Evolutionary conservation across 441 rosid genomes (phyloP), one percentile per base, ranked within the genome.

Genomic region (Dalechampia spathulata): DNA sequence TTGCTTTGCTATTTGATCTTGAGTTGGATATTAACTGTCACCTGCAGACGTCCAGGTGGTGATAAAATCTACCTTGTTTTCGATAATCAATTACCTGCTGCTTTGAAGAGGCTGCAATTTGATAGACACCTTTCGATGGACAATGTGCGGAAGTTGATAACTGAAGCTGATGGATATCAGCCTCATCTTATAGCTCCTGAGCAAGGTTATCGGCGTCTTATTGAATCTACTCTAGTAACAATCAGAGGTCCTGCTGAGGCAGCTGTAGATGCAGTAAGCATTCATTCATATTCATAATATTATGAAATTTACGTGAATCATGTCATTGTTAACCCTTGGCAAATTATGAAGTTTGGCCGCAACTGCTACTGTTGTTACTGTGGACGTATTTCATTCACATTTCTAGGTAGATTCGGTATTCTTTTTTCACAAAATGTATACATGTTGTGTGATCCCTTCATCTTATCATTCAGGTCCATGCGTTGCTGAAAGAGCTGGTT

Each of bases 161-260:
- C 94, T 3, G 96, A 90, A 85, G 97, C 97, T 52, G 97, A 90
- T 78, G 97, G 97, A 52, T 90, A 90, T 68, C 96, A 85, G 70
- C 96, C 96, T 1, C 96, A 90, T 85, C 81, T 90, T 19, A 85
- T 90, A 57, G 97, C 97, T 70, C 97, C 95, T 16, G 97, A 90
- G 48, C 92, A 87, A 80, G 96, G 96, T 64, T 90, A 90, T 62
- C 86, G 96, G 25, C 94, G 90, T 44, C 96, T 90, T 49, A 90
- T 90, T 60, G 96, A 90, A 63, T 82, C 94, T 64, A 72, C 86
- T 55, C 54, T 90, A 51, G 80, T 81, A 62, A 72, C 87, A 32
- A 85, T 85, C 55, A 85, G 84, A 78, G 90, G 82, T 60, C 97
- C 97, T 43, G 96, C 94, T 61, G 97, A 90, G 77, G 86, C 96